Evolutionary conservation across 2,329 filamentous ascomycete genomes (phyloP).

Genomic region (Colletotrichum cereale): DNA sequence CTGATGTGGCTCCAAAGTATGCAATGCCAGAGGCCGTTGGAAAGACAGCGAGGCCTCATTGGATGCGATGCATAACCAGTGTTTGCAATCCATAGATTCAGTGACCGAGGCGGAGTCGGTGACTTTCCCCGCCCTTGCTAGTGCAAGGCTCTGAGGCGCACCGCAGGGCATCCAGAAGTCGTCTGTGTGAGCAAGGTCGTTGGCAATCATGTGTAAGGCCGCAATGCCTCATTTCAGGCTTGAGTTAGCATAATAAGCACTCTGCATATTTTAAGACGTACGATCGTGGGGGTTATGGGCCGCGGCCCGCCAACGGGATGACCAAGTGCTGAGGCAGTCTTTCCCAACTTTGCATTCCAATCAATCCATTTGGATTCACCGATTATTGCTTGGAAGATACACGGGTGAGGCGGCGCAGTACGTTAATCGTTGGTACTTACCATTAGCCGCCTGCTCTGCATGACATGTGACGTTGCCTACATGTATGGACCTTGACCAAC

Average conservation of each 20-base stretch:
- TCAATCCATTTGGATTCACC: background rate
- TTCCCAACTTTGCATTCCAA: background rate
- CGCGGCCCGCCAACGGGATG: background rate
- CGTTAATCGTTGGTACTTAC: no score
- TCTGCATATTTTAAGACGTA: no score
- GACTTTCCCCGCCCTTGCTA: background rate
- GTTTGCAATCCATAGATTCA: background rate
- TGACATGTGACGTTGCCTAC: background rate
- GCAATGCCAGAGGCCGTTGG: background rate
- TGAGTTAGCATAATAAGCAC: background rate
- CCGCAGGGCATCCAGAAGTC: background rate
- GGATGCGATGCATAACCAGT: background rate
- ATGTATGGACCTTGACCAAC: no score
- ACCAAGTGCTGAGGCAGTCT: background rate
- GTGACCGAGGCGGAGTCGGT: background rate
- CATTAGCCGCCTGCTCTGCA: background rate
- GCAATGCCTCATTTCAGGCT: background rate
- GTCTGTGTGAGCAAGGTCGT: background rate
- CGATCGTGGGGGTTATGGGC: no score
- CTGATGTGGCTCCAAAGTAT: background rate
- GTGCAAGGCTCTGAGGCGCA: background rate
- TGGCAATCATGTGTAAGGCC: background rate
- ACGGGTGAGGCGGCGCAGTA: background rate
- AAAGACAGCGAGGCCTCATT: background rate
- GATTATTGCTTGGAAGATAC: background rate